A percentile compares a stretch with the other conserved stretches of the same genome.
These are phyloP conservation scores for Malus sieversii DNA, from an alignment of 306 rosid species.

Conservation along the genomic window DNA sequence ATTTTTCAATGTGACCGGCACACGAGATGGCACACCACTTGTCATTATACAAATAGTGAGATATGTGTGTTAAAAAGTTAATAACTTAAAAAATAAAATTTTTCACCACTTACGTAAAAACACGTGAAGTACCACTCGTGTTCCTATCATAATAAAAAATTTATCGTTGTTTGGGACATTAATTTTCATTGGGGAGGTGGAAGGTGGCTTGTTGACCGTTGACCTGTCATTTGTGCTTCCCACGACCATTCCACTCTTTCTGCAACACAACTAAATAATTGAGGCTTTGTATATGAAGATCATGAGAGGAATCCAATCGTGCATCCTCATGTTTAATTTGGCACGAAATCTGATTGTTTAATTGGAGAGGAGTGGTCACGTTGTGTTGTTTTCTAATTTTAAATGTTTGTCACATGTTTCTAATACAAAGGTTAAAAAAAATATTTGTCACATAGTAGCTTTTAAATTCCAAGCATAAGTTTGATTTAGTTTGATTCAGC, in stretches of 20 bases:
- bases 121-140: no score
- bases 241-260: slow-evolving; percentile 15
- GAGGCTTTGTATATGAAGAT: no score
- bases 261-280: not conserved
- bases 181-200: slow-evolving; percentile 1
- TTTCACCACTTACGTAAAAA: no score
- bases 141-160: no score
- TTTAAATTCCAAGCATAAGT: not conserved
- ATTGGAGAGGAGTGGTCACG: not conserved
- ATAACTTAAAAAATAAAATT: no score
- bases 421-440: no score
- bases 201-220: slow-evolving; percentile 8
- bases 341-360: not conserved
- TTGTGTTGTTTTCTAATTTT: not conserved
- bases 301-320: not conserved
- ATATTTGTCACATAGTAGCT: not conserved
- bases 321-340: not conserved
- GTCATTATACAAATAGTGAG: no score
- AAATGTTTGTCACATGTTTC: not conserved
- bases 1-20: no score
- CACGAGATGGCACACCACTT: no score
- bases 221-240: slow-evolving; percentile 26
- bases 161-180: not conserved
- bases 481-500: not conserved
- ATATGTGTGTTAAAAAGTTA: no score